phyloP scores from a whole-genome alignment of 345 rosid genomes.

The Eucalyptus erythrocorys region DNA sequence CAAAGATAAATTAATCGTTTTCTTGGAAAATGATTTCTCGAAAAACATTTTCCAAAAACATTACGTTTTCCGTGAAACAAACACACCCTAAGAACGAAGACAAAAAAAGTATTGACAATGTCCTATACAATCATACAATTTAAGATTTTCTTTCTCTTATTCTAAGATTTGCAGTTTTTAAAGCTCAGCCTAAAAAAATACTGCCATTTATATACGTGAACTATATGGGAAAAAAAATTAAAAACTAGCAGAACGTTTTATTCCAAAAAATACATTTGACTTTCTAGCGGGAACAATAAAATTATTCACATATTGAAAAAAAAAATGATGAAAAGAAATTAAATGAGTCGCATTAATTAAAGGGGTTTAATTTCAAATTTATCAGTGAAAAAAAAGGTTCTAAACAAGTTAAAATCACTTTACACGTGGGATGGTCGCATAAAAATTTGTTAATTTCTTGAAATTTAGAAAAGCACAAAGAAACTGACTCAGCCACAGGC shows the following conservation, averaged over 20 bases:
- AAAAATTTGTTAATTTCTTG: neutral
- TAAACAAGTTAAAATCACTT: neutral
- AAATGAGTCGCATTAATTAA: neutral
- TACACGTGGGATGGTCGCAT: neutral
- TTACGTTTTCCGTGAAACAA: no score
- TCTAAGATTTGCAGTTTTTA: neutral
- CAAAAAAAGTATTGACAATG: neutral
- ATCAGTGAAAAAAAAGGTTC: neutral
- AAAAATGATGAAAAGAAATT: neutral
- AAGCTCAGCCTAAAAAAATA: neutral
- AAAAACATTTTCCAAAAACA: no score
- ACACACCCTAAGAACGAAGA: neutral
- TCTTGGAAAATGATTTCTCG: no score
- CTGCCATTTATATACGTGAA: neutral
- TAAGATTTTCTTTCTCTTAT: neutral
- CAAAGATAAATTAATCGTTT: neutral
- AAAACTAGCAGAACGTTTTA: neutral
- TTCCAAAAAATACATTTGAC: neutral
- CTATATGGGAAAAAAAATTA: neutral
- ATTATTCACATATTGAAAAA: neutral
- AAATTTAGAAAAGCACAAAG: neutral
- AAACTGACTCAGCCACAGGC: neutral
- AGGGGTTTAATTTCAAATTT: neutral
- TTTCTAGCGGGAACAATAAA: neutral
- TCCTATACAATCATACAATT: neutral